Evolutionary conservation across 2,329 filamentous ascomycete species (phyloP).

Genomic region (Magnaporthiopsis incrustans): DNA sequence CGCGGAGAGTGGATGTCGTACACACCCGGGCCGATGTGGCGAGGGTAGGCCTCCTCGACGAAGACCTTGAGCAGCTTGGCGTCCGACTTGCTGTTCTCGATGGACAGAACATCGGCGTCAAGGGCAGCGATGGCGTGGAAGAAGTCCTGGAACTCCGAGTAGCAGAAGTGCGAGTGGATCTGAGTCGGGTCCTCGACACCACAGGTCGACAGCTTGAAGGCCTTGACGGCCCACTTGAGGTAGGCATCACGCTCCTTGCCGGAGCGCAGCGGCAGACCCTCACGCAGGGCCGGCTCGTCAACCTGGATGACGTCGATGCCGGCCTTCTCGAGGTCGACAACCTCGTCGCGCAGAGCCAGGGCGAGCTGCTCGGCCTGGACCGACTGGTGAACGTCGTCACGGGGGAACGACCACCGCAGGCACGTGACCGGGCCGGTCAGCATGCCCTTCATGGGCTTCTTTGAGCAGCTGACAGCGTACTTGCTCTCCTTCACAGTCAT

Average conservation of each 20-base stretch:
- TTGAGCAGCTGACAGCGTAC: conserved; percentile 91
- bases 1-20: conserved; percentile 99
- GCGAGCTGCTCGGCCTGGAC: conserved; percentile 98
- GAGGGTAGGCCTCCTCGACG: conserved; percentile 91
- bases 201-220: conserved; percentile 91
- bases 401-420: conserved; percentile 98
- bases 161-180: conserved; percentile 99
- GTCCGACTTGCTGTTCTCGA: conserved; percentile 99
- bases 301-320: conserved; percentile 98
- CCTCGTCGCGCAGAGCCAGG: conserved; percentile 96
- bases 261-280: conserved; percentile 93
- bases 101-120: conserved; percentile 95
- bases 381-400: conserved; percentile 98
- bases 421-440: conserved; percentile 98
- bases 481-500: conserved; percentile 99
- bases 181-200: conserved; percentile 94
- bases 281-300: conserved; percentile 97
- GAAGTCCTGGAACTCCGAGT: conserved; percentile 99
- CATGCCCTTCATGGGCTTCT: conserved; percentile 99
- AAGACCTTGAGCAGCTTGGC: conserved; percentile 99
- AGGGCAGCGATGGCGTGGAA: conserved; percentile 99
- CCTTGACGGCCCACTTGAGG: conserved; percentile 94
- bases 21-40: conserved; percentile 97
- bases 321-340: conserved; percentile 93
- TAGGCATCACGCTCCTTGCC: conserved; percentile 95